A percentile compares a stretch with the other conserved stretches of the same genome.
Conservation (phyloP, 495 filamentous ascomycete species). For the Platismatia glauca region DNA sequence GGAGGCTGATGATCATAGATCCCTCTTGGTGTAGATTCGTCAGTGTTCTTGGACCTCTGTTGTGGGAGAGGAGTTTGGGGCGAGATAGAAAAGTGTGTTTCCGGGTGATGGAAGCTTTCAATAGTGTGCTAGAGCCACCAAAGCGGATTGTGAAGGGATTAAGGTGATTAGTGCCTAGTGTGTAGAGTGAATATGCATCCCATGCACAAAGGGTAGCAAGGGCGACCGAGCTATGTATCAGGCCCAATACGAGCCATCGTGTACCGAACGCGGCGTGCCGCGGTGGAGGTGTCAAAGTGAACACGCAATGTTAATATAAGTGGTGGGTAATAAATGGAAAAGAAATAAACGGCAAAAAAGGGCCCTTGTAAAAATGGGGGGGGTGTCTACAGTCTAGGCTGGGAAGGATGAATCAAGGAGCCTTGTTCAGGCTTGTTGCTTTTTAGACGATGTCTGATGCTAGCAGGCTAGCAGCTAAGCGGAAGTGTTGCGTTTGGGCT, state of each 20-base stretch:
- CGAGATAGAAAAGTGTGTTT: conserved; percentile 14
- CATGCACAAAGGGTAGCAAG: conserved; percentile 19
- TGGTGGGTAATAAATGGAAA: conserved; percentile 1
- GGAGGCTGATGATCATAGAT: conserved; percentile 13
- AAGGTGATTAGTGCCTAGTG: conserved; percentile 15
- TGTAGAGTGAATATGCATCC: conserved; percentile 13
- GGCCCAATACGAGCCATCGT: conserved; percentile 20
- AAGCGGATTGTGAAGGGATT: conserved; percentile 16
- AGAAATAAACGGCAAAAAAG: not conserved
- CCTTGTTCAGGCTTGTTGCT: conserved; percentile 22
- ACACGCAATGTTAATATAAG: conserved; percentile 10
- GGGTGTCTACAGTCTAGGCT: conserved; percentile 7
- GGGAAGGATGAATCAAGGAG: conserved; percentile 14
- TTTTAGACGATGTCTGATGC: conserved; percentile 4
- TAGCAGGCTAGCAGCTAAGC: conserved; percentile 1
- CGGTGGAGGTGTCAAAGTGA: conserved; percentile 2
- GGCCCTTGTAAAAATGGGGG: conserved; percentile 4
- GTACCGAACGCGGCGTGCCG: conserved; percentile 22
- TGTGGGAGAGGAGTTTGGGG: conserved; percentile 9
- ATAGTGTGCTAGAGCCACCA: conserved; percentile 16
- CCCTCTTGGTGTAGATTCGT: conserved; percentile 2
- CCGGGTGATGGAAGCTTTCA: conserved; percentile 16
- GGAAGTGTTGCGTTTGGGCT: conserved; percentile 2
- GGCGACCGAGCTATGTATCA: conserved; percentile 23
- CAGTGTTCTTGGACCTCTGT: not conserved